Conservation (phyloP, 2,329 filamentous ascomycete species). For the Claviceps pazoutovae region DNA sequence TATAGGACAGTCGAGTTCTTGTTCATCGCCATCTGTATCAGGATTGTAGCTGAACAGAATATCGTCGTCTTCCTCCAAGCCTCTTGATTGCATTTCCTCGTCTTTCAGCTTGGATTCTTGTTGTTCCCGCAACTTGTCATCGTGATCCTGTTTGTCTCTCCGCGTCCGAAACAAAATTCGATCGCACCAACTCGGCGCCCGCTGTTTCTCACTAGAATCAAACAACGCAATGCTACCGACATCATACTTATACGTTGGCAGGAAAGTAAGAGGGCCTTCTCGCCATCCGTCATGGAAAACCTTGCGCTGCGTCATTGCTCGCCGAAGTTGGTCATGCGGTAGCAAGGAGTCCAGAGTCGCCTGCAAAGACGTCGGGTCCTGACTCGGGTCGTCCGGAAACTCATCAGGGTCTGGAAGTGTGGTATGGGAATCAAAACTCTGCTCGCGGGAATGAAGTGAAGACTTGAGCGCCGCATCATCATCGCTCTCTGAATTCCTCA, state of each 20-base stretch:
- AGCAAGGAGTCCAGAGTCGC: constrained; percentile 78
- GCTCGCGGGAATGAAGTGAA: constrained; percentile 19
- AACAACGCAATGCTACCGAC: constrained; percentile 84
- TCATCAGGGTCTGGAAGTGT: constrained; percentile 50
- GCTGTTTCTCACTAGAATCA: constrained; percentile 87
- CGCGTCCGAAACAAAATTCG: constrained; percentile 77
- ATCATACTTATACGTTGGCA: constrained; percentile 97
- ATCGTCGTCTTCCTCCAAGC: constrained; percentile 67
- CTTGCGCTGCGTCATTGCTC: constrained; percentile 60
- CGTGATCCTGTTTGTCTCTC: constrained; percentile 51
- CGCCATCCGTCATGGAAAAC: constrained; percentile 85
- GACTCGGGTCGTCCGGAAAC: constrained; percentile 50
- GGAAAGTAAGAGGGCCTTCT: constrained; percentile 75
- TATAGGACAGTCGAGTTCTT: constrained; percentile 11
- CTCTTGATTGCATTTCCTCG: constrained; percentile 70
- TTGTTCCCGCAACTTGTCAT: constrained; percentile 48
- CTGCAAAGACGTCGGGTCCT: constrained; percentile 75
- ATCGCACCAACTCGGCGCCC: constrained; percentile 94
- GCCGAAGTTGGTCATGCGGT: constrained; percentile 74
- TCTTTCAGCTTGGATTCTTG: constrained; percentile 57
- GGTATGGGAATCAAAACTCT: constrained; percentile 26
- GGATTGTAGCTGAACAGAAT: constrained; percentile 87
- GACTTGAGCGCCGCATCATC: constrained; percentile 28
- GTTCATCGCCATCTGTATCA: constrained; percentile 50
- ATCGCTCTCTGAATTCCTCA: constrained; percentile 29